Evolutionary conservation across 768 basidiomycete species (phyloP), one percentile per base, ranked within the genome.

Genomic region (Tylopilus felleus): DNA sequence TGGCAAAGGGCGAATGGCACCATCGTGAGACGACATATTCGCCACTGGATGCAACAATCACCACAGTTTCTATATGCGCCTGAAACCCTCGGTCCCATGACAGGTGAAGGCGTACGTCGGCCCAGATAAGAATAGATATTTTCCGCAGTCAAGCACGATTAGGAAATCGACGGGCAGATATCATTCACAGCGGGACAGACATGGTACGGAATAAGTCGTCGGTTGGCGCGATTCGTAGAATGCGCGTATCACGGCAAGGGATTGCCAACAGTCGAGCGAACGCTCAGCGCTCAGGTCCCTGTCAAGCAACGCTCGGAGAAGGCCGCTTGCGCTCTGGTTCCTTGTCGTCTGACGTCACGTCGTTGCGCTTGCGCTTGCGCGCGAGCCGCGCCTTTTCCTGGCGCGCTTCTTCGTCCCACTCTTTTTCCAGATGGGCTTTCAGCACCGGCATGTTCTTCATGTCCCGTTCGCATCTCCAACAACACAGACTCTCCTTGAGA

Each of bases 371-470:
- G 55, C 75, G 70, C 65, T 77, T 77, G 46, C 70, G 73, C 61
- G 71, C 72, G 17, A 65, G 65, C 52, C 65, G 77, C 35, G 68
- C 70, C 57, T 76, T 79, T 61, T 74, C 76, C 47, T 69, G 71
- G 43, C 67, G 70, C 19, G 67, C 73, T 49, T 78, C 70, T 46
- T 74, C 72, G 35, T 85, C 79, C 79, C 84, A 90, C 65, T 93
- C 90, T 60, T 81, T 77, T 65, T 86, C 80, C 8, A 95, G 74
- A 66, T 96, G 93, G 10, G 67, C 68, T 63, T 91, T 93, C 47
- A 96, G 72, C 33, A 74, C 70, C 0, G 91, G 90, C 54, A 95
- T 87, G 55, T 85, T 90, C 61, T 81, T 85, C 69, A 84, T 74
- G 53, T 72, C 68, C 38, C 76, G 68, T 22, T 78, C 74, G 69